Conservation (phyloP, 495 filamentous ascomycete genomes). For the Aspergillus bridgeri region DNA sequence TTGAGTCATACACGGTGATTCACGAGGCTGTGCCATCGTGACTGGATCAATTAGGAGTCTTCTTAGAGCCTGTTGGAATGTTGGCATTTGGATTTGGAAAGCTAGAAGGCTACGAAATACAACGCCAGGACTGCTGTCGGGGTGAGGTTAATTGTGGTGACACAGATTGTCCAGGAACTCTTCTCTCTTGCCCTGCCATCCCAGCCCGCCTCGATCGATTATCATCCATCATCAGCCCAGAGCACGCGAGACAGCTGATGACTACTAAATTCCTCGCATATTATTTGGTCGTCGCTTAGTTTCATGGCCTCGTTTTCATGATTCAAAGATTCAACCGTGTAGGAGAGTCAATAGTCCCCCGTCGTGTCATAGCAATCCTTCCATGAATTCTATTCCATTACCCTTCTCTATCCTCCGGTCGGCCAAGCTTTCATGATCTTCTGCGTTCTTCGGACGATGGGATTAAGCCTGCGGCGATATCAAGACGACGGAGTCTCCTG, state of each 20-base stretch:
- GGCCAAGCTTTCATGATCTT: neutral
- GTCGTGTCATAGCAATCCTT: neutral
- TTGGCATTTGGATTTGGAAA: too few relatives aligned
- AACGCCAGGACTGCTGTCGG: neutral
- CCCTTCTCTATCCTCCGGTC: neutral
- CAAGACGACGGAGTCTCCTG: conserved; percentile 95
- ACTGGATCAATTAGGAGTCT: neutral
- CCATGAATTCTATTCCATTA: neutral
- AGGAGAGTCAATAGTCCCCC: conserved; percentile 11
- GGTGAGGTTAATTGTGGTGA: neutral
- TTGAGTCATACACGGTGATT: conserved; percentile 26
- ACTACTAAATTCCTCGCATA: neutral
- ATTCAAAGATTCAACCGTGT: neutral
- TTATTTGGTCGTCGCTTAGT: neutral
- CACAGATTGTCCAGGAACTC: neutral
- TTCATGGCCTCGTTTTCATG: conserved; percentile 6
- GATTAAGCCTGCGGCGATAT: conserved; percentile 73
- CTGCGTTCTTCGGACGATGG: neutral
- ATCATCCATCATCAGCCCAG: neutral
- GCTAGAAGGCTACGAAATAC: neutral
- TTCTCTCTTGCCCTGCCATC: neutral
- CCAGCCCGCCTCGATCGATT: neutral
- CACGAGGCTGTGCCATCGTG: neutral
- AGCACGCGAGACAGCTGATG: neutral
- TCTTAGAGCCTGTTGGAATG: neutral